A percentile compares a stretch with the other conserved stretches of the same genome.
phyloP scores from a whole-genome alignment of 2,329 filamentous ascomycete species.

The Ophiocordyceps unilateralis region DNA sequence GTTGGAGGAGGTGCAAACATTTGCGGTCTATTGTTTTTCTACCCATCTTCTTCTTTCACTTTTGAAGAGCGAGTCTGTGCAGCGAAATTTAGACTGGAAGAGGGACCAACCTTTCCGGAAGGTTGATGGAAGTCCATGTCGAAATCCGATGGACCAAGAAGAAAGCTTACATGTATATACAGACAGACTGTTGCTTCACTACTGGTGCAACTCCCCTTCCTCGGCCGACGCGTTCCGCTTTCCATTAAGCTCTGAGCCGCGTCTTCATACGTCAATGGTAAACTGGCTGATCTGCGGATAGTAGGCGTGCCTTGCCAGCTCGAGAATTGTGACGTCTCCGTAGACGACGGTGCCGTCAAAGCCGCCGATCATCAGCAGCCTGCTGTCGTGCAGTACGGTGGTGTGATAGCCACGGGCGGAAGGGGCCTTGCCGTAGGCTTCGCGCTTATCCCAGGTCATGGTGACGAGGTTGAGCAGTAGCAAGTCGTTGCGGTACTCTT shows the following conservation, averaged over 20 bases:
- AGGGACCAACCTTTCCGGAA: too few relatives aligned
- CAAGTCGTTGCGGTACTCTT: constrained; percentile 53
- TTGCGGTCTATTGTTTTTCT: neutral
- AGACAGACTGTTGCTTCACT: neutral
- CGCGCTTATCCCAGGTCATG: constrained; percentile 55
- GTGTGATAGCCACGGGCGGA: constrained; percentile 51
- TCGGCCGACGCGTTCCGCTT: too few relatives aligned
- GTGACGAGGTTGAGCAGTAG: constrained; percentile 52
- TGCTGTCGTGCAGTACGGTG: constrained; percentile 46
- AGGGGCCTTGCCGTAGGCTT: constrained; percentile 45
- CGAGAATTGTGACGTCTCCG: constrained; percentile 48
- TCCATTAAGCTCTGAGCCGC: neutral
- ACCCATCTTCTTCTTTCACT: neutral
- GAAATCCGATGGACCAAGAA: too few relatives aligned
- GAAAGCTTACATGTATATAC: neutral
- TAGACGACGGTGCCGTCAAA: constrained; percentile 54
- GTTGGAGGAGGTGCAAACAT: too few relatives aligned
- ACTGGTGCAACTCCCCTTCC: too few relatives aligned
- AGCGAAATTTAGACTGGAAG: too few relatives aligned
- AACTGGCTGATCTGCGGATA: constrained; percentile 62
- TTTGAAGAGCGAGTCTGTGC: too few relatives aligned
- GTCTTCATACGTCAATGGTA: constrained; percentile 41
- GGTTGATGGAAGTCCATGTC: too few relatives aligned
- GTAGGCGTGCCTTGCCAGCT: constrained; percentile 53
- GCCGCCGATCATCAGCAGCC: constrained; percentile 46